A percentile compares a stretch with the other conserved stretches of the same genome.
Evolutionary conservation across 495 filamentous ascomycete species (phyloP).

Genomic region (Usnea hakonensis): DNA sequence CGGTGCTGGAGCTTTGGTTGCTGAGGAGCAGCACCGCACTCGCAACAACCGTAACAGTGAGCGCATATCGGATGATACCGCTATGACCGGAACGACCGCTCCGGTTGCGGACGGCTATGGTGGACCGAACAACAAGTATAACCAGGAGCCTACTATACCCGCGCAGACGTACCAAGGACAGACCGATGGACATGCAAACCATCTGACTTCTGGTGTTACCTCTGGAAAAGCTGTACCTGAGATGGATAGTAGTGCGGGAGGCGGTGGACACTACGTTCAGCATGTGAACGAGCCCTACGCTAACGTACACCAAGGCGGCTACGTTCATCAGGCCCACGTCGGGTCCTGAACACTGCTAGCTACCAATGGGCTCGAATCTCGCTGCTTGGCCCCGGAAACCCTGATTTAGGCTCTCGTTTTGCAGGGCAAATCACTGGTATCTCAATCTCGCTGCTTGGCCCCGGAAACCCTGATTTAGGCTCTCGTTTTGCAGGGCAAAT

Average conservation of each 20-base stretch:
- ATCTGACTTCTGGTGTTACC: background rate
- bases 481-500: background rate
- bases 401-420: background rate
- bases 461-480: background rate
- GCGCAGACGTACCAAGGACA: background rate
- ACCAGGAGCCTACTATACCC: background rate
- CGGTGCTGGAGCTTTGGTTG: conserved; percentile 16
- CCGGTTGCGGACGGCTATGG: conserved; percentile 13
- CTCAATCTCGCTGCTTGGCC: background rate
- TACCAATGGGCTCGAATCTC: background rate
- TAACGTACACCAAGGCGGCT: conserved; percentile 10
- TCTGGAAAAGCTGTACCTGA: conserved; percentile 3
- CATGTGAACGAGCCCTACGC: conserved; percentile 15
- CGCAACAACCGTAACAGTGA: conserved; percentile 14
- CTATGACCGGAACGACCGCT: conserved; percentile 18
- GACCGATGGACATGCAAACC: background rate
- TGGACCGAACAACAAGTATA: conserved; percentile 20
- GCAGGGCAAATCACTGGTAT: background rate
- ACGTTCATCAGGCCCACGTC: conserved; percentile 3
- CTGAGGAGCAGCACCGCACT: conserved; percentile 17
- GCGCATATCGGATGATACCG: conserved; percentile 20
- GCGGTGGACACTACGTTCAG: background rate
- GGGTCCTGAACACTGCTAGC: background rate
- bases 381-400: background rate
- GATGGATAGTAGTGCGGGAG: conserved; percentile 4